Conservation (phyloP, 148 eudicot genomes). For the Vaccinium darrowii region DNA sequence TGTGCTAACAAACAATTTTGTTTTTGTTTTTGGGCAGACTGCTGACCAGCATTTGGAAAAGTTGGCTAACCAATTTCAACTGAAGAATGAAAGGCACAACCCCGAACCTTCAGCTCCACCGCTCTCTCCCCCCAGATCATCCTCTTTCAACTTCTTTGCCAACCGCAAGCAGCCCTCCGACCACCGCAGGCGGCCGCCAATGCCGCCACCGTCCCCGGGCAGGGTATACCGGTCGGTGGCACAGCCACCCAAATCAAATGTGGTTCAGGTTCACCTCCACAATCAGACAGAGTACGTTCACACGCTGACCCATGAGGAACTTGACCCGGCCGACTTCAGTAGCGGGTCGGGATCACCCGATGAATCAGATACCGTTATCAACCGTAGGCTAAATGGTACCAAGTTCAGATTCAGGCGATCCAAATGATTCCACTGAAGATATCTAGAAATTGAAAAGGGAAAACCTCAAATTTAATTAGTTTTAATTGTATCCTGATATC, state of each 20-base stretch:
- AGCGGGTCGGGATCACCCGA: background rate
- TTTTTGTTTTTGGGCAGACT: background rate
- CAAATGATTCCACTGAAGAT: constrained; percentile 7
- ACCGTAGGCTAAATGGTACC: background rate
- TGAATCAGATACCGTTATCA: background rate
- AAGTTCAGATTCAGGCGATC: background rate
- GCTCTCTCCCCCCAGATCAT: background rate
- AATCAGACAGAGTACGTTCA: constrained; percentile 18
- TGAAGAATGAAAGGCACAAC: constrained; percentile 10
- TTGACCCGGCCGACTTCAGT: background rate
- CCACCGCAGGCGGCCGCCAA: background rate
- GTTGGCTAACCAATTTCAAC: background rate
- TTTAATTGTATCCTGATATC: background rate
- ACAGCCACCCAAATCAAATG: constrained; percentile 7
- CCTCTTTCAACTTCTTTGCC: background rate
- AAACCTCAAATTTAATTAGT: background rate
- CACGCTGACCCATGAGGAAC: background rate
- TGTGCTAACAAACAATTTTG: background rate
- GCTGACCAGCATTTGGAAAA: background rate
- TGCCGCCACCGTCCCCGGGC: background rate
- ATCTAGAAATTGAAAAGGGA: background rate
- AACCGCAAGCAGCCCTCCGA: background rate
- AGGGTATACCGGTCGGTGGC: background rate
- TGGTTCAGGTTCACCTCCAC: constrained; percentile 16
- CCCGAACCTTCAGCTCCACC: background rate